Conservation (phyloP, 2,329 filamentous ascomycete genomes). For the Gliomastix tumulicola region DNA sequence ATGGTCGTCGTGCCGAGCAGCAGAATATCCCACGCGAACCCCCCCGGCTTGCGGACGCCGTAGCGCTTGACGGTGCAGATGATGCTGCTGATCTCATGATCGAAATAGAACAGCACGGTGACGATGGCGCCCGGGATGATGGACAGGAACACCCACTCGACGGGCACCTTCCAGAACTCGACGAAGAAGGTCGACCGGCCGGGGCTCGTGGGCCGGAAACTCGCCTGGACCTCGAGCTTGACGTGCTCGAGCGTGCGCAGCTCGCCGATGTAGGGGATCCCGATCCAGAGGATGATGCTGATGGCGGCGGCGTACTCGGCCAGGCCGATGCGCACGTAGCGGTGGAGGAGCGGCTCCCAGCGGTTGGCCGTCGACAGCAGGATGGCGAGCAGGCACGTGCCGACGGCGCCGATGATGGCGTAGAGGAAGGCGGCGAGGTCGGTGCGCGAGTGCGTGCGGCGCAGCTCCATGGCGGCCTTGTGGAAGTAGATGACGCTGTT, state of each 20-base stretch:
- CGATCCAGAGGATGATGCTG: slow-evolving; percentile 59
- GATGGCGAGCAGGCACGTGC: slow-evolving; percentile 56
- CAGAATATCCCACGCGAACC: slow-evolving; percentile 58
- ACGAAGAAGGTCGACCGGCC: slow-evolving; percentile 51
- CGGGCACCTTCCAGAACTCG: slow-evolving; percentile 53
- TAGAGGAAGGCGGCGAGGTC: slow-evolving; percentile 59
- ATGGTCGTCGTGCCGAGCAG: slow-evolving; percentile 56
- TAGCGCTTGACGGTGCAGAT: slow-evolving; percentile 59
- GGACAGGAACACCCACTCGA: slow-evolving; percentile 53
- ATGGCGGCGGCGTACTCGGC: slow-evolving; percentile 61
- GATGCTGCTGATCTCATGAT: slow-evolving; percentile 63
- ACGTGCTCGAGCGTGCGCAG: slow-evolving; percentile 50
- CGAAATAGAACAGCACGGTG: slow-evolving; percentile 62
- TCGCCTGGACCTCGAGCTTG: slow-evolving; percentile 46
- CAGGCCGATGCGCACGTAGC: slow-evolving; percentile 53
- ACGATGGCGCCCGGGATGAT: slow-evolving; percentile 58
- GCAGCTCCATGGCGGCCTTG: slow-evolving; percentile 57
- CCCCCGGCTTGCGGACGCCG: slow-evolving; percentile 52
- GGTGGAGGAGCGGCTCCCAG: slow-evolving; percentile 56
- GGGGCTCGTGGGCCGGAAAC: slow-evolving; percentile 50
- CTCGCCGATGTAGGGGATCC: slow-evolving; percentile 54
- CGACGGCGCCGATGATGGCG: slow-evolving; percentile 54
- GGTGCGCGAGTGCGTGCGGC: slow-evolving; percentile 48
- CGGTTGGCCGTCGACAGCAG: slow-evolving; percentile 53
- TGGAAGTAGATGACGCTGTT: slow-evolving; percentile 65